Evolutionary conservation across 1,284 basidiomycete genomes (phyloP).

Genomic region (Marasmius tenuissimus): DNA sequence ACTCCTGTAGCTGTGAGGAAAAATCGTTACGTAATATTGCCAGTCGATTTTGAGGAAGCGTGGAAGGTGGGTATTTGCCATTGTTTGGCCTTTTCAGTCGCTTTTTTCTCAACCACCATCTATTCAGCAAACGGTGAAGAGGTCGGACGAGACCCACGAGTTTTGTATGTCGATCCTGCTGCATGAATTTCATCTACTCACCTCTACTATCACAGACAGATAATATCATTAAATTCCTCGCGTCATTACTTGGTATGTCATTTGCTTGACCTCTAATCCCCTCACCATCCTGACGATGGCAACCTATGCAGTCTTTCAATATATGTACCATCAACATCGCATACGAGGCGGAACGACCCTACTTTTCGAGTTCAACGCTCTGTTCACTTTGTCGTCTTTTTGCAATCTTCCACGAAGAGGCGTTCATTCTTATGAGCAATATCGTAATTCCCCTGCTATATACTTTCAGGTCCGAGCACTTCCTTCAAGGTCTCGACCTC

Average conservation of each 20-base stretch:
- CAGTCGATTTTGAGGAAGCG: conserved; percentile 97
- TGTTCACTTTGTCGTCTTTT: conserved; percentile 81
- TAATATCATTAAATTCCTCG: conserved; percentile 1
- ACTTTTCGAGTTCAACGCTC: conserved; percentile 26
- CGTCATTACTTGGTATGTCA: background rate
- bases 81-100: conserved; percentile 31
- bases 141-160: conserved; percentile 90
- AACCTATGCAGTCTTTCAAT: background rate
- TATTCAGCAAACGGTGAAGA: conserved; percentile 87
- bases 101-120: conserved; percentile 29
- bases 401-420: conserved; percentile 56
- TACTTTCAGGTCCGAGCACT: conserved; percentile 15
- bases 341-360: conserved; percentile 19
- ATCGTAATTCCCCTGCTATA: conserved; percentile 32
- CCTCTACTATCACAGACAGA: conserved; percentile 14
- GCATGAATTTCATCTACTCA: conserved; percentile 8
- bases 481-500: conserved; percentile 16
- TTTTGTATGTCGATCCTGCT: conserved; percentile 73
- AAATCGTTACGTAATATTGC: conserved; percentile 97
- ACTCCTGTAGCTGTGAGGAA: conserved; percentile 81
- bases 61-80: conserved; percentile 86
- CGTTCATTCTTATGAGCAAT: conserved; percentile 85
- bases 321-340: background rate
- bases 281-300: background rate
- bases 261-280: conserved; percentile 16